These are phyloP conservation scores for Monilinia vaccinii-corymbosi DNA, from an alignment of 2,329 filamentous ascomycete species.

Conservation along the genomic window DNA sequence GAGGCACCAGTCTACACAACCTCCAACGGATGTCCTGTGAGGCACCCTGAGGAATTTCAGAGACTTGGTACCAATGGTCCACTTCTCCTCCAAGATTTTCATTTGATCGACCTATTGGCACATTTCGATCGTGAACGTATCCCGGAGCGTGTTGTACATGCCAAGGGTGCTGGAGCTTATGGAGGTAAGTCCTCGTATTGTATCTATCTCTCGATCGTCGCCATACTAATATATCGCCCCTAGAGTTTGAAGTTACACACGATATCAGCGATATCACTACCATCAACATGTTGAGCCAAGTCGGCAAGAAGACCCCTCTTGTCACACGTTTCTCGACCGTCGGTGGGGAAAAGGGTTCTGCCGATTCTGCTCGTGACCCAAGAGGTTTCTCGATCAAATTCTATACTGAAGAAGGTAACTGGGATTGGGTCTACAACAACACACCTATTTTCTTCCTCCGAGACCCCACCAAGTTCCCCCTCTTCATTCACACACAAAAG, in stretches of 20 bases:
- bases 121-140: slow-evolving; percentile 45
- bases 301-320: slow-evolving; percentile 61
- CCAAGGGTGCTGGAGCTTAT: slow-evolving; percentile 31
- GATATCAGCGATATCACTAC: slow-evolving; percentile 23
- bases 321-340: slow-evolving; percentile 64
- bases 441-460: slow-evolving; percentile 70
- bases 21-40: slow-evolving; percentile 50
- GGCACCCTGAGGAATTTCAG: slow-evolving; percentile 43
- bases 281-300: slow-evolving; percentile 36
- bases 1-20: slow-evolving; percentile 51
- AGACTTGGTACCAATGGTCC: slow-evolving; percentile 48
- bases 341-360: slow-evolving; percentile 57
- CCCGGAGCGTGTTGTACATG: slow-evolving; percentile 51
- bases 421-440: slow-evolving; percentile 69
- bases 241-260: slow-evolving; percentile 28
- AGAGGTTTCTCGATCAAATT: slow-evolving; percentile 64
- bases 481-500: slow-evolving; percentile 73
- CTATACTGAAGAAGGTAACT: slow-evolving; percentile 61
- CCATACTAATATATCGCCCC: slow-evolving; percentile 9
- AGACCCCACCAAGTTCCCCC: slow-evolving; percentile 65
- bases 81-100: slow-evolving; percentile 55
- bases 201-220: neutral
- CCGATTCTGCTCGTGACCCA: slow-evolving; percentile 59
- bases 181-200: slow-evolving; percentile 17
- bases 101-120: slow-evolving; percentile 53